Percentiles rank a stretch among this genome's conserved stretches.
Evolutionary conservation across 345 rosid species (phyloP).

Genomic region (Gossypium turneri): DNA sequence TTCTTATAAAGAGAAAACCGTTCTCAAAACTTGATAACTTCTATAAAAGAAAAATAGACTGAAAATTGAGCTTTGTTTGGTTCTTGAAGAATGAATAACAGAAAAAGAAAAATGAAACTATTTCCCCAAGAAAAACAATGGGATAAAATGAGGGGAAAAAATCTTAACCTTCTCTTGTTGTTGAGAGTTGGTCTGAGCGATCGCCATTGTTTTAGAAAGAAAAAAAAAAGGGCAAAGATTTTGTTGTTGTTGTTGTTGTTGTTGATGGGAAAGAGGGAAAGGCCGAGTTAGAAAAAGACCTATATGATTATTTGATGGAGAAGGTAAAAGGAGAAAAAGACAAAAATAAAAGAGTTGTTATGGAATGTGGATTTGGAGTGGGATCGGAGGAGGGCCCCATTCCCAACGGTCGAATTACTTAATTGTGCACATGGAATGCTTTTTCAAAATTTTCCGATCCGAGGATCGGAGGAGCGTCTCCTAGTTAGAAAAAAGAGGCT

Average conservation of each 20-base stretch:
- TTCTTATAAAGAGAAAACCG: neutral
- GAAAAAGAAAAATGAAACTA: neutral
- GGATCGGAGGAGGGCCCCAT: neutral
- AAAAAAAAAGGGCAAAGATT: slow-evolving; percentile 5
- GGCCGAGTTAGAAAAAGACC: neutral
- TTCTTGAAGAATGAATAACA: neutral
- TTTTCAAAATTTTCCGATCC: slow-evolving; percentile 22
- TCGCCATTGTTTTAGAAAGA: slow-evolving; percentile 46
- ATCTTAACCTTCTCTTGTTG: slow-evolving; percentile 52
- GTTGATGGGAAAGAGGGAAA: neutral
- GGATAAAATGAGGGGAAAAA: neutral
- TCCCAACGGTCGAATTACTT: slow-evolving; percentile 61
- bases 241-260: neutral
- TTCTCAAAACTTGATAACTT: neutral
- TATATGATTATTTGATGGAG: neutral
- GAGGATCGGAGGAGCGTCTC: slow-evolving; percentile 44
- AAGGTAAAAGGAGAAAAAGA: slow-evolving; percentile 20
- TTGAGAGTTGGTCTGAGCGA: slow-evolving; percentile 54
- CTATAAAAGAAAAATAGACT: neutral
- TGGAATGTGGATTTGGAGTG: neutral
- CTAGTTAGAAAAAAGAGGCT: too few species aligned
- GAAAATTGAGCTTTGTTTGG: neutral
- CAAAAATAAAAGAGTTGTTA: neutral
- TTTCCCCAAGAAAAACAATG: neutral
- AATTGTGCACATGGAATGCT: slow-evolving; percentile 30